phyloP scores from a whole-genome alignment of 352 stramenopile genomes.

The Pythium myriotylum region DNA sequence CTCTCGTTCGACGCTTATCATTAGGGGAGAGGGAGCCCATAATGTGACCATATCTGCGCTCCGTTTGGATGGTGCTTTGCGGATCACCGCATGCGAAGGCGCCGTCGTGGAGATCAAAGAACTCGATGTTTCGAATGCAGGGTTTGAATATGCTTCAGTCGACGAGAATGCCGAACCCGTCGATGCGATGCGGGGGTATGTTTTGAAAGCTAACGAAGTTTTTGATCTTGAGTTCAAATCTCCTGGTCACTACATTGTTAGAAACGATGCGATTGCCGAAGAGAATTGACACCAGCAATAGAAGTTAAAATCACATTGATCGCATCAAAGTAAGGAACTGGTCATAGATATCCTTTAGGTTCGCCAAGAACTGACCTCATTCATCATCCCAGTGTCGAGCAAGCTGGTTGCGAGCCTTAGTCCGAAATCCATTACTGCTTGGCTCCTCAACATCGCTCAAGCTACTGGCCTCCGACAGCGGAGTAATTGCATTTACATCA shows the following conservation, averaged over 20 bases:
- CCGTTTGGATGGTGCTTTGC: slow-evolving; percentile 51
- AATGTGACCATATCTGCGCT: slow-evolving; percentile 48
- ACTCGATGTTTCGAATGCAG: slow-evolving; percentile 49
- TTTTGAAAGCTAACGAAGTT: slow-evolving; percentile 37
- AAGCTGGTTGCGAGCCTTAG: slow-evolving; percentile 30
- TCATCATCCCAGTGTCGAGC: slow-evolving; percentile 33
- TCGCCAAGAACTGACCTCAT: neutral
- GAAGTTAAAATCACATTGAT: too few species aligned
- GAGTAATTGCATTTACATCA: slow-evolving; percentile 30
- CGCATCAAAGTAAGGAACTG: too few species aligned
- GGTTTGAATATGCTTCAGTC: slow-evolving; percentile 43
- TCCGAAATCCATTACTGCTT: slow-evolving; percentile 34
- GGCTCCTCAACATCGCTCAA: slow-evolving; percentile 32
- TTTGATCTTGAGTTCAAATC: slow-evolving; percentile 49
- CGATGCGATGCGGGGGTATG: slow-evolving; percentile 63
- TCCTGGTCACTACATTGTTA: slow-evolving; percentile 51
- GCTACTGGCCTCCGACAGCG: slow-evolving; percentile 29
- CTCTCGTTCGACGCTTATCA: slow-evolving; percentile 54
- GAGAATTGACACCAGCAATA: neutral
- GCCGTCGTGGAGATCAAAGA: slow-evolving; percentile 46
- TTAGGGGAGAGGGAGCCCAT: slow-evolving; percentile 33
- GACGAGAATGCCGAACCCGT: slow-evolving; percentile 30
- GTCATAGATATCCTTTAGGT: too few species aligned
- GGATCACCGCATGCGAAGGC: slow-evolving; percentile 44
- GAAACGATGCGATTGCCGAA: slow-evolving; percentile 21